Conservation (phyloP, 495 filamentous ascomycete species). For the Penicillium longicatenatum region DNA sequence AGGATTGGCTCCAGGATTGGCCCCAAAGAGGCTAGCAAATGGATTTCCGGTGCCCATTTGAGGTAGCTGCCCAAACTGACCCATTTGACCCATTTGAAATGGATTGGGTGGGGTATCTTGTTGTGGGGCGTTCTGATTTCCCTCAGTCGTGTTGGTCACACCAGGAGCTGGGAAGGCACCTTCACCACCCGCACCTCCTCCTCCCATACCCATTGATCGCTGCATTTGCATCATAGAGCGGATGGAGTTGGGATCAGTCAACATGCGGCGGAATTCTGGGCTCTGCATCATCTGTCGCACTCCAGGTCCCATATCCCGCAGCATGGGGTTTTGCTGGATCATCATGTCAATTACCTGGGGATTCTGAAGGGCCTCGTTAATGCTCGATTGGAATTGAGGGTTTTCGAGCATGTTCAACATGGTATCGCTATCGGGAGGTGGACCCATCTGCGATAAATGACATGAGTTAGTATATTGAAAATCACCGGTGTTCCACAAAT, state of each 20-base stretch:
- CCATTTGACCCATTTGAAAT: conserved; percentile 21
- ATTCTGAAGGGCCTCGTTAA: conserved; percentile 95
- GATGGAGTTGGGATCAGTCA: conserved; percentile 88
- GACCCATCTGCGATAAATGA: conserved; percentile 71
- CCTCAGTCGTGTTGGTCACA: conserved; percentile 69
- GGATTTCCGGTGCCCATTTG: conserved; percentile 58
- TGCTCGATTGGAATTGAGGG: conserved; percentile 74
- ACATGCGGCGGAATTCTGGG: conserved; percentile 85
- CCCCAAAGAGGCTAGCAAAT: conserved; percentile 50
- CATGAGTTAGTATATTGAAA: conserved; percentile 21
- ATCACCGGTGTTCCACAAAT: neutral
- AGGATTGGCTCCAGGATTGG: conserved; percentile 5
- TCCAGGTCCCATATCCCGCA: conserved; percentile 78
- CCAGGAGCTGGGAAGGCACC: conserved; percentile 85
- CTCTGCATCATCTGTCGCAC: conserved; percentile 82
- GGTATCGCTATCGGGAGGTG: conserved; percentile 75
- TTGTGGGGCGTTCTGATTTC: conserved; percentile 44
- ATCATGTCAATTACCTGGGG: conserved; percentile 90
- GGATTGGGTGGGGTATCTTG: conserved; percentile 39
- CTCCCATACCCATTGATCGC: conserved; percentile 62
- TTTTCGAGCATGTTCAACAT: conserved; percentile 85
- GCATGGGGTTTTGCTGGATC: conserved; percentile 84
- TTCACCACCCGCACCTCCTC: conserved; percentile 47
- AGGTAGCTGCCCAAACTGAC: conserved; percentile 24
- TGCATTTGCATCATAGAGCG: conserved; percentile 80